A percentile compares a stretch with the other conserved stretches of the same genome.
Conservation (phyloP, 345 rosid species). For the Aquilaria sinensis region DNA sequence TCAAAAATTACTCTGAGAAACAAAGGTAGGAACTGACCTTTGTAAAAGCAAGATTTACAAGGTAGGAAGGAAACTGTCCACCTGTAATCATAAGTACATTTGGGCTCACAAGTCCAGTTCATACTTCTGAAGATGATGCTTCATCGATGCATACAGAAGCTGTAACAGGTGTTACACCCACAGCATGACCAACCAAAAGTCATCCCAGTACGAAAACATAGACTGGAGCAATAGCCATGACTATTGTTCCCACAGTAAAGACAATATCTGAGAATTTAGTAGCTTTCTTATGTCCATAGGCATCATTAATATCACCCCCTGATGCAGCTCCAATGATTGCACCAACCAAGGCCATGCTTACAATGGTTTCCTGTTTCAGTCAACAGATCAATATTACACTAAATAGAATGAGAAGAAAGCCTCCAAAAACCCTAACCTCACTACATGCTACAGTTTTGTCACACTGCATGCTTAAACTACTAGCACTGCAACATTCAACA, state of each 20-base stretch:
- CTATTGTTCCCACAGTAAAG: slow-evolving; percentile 69
- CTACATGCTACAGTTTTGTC: too few relatives aligned
- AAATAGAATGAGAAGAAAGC: background rate
- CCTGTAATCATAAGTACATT: slow-evolving; percentile 97
- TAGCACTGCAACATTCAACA: too few relatives aligned
- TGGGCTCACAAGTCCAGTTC: slow-evolving; percentile 97
- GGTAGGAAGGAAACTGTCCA: slow-evolving; percentile 94
- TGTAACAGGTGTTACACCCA: slow-evolving; percentile 89
- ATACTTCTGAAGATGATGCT: slow-evolving; percentile 93
- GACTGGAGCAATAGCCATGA: slow-evolving; percentile 92
- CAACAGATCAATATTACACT: slow-evolving; percentile 2
- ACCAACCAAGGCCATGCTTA: slow-evolving; percentile 97
- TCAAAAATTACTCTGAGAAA: background rate
- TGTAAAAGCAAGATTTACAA: slow-evolving; percentile 86
- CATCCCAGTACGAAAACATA: slow-evolving; percentile 81
- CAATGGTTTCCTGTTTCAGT: slow-evolving; percentile 85
- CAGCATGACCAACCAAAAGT: slow-evolving; percentile 78
- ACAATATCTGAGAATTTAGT: slow-evolving; percentile 76
- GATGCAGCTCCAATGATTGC: slow-evolving; percentile 90
- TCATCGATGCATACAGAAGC: slow-evolving; percentile 98
- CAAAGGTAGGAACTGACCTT: slow-evolving; percentile 47
- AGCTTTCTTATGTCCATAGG: slow-evolving; percentile 88
- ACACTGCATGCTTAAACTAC: too few relatives aligned
- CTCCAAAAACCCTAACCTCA: background rate
- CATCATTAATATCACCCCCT: slow-evolving; percentile 96